These are phyloP conservation scores for Phlegmacium glaucopus DNA, from an alignment of 768 basidiomycete genomes.

Conservation along the genomic window DNA sequence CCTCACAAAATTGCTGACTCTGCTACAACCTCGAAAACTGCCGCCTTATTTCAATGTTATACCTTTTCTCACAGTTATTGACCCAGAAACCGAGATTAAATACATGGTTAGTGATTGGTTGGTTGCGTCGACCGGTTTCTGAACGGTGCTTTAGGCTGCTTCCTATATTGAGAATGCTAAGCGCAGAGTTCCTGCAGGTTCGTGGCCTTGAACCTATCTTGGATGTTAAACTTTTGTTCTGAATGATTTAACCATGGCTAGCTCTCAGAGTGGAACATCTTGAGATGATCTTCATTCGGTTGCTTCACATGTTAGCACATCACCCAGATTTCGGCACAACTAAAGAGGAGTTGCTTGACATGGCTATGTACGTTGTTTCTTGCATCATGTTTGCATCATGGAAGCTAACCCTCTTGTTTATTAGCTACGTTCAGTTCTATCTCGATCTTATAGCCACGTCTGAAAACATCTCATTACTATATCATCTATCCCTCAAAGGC, in stretches of 20 bases:
- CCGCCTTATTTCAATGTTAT: conserved; percentile 76
- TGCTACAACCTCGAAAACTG: conserved; percentile 64
- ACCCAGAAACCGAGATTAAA: conserved; percentile 84
- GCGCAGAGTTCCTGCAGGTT: conserved; percentile 45
- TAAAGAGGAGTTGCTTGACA: conserved; percentile 68
- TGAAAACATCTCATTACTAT: conserved; percentile 86
- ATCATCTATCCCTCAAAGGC: conserved; percentile 72
- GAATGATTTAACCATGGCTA: conserved; percentile 14
- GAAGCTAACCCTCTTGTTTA: conserved; percentile 2
- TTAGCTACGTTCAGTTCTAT: conserved; percentile 87
- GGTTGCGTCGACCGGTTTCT: neutral
- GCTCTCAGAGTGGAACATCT: conserved; percentile 62
- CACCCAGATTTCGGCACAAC: conserved; percentile 85
- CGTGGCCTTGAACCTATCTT: neutral
- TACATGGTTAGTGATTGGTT: conserved; percentile 43
- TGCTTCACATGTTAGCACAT: conserved; percentile 86
- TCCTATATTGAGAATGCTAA: conserved; percentile 53
- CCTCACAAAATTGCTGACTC: conserved; percentile 65
- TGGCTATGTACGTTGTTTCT: conserved; percentile 63
- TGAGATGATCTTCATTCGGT: conserved; percentile 80
- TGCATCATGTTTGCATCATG: neutral
- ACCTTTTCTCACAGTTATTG: conserved; percentile 85
- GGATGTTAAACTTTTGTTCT: neutral
- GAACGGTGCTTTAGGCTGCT: conserved; percentile 39
- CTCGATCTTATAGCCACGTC: conserved; percentile 68